These are phyloP conservation scores for Diphasiastrum complanatum DNA, from an alignment of 83 land plant genomes.

Conservation along the genomic window DNA sequence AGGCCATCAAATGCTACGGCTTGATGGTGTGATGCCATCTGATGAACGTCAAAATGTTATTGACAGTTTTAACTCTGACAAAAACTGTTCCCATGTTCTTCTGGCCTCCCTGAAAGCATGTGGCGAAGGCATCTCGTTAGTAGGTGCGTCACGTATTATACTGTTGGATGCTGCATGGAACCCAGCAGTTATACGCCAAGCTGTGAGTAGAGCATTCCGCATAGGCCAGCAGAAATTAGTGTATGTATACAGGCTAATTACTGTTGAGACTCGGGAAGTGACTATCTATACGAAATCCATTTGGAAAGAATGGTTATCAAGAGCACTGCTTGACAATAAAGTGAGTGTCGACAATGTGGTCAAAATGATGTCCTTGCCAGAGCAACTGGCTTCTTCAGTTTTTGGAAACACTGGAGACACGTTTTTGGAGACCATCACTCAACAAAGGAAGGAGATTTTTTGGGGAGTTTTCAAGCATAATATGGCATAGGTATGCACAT, in stretches of 20 bases:
- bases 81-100: constrained; percentile 38
- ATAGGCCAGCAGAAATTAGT: constrained; percentile 72
- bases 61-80: constrained; percentile 50
- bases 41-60: constrained; percentile 47
- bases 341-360: too few relatives aligned
- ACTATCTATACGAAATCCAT: constrained; percentile 15
- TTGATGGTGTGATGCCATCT: constrained; percentile 45
- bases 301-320: constrained; percentile 19
- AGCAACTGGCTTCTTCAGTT: too few relatives aligned
- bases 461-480: too few relatives aligned
- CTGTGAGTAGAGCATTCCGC: constrained; percentile 80
- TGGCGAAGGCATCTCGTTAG: constrained; percentile 77
- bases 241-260: constrained; percentile 52
- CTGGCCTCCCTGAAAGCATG: constrained; percentile 85
- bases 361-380: too few relatives aligned
- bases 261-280: constrained; percentile 36
- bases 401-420: too few relatives aligned
- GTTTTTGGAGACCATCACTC: too few relatives aligned
- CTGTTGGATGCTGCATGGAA: constrained; percentile 75
- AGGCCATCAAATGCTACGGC: constrained; percentile 42
- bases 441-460: too few relatives aligned
- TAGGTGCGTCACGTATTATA: constrained; percentile 73
- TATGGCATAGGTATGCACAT: too few relatives aligned
- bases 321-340: too few relatives aligned
- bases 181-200: constrained; percentile 78